Percentiles rank a stretch among this genome's conserved stretches.
These are phyloP conservation scores for Dianthus caryophyllus DNA, from an alignment of 148 eudicot species.

Conservation along the genomic window DNA sequence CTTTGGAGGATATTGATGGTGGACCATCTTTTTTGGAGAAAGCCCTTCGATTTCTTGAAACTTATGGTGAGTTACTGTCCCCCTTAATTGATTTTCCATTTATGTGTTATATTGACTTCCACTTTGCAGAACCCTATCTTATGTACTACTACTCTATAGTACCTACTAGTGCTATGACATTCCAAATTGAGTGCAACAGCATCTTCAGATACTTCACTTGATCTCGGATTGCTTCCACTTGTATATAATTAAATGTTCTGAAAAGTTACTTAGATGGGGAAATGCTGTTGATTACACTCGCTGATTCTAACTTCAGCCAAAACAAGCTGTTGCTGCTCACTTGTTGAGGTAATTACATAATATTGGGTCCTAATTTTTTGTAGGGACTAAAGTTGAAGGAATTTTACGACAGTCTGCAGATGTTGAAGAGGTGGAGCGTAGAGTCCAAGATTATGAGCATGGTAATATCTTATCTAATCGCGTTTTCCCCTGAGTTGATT, in stretches of 20 bases:
- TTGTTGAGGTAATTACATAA: not conserved
- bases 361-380: conserved; percentile 11
- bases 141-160: not conserved
- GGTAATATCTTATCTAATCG: conserved; percentile 37
- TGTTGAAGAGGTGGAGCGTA: conserved; percentile 95
- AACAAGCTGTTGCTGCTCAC: not conserved
- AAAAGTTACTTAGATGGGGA: too few relatives aligned
- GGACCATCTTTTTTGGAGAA: conserved; percentile 99
- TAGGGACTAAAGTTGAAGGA: conserved; percentile 90
- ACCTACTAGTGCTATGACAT: not conserved
- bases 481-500: not conserved
- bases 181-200: not conserved
- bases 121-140: not conserved
- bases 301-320: not conserved
- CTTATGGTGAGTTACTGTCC: conserved; percentile 47
- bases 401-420: conserved; percentile 92
- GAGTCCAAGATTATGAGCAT: conserved; percentile 95
- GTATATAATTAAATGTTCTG: too few relatives aligned
- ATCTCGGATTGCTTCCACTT: not conserved
- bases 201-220: conserved; percentile 6
- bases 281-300: not conserved
- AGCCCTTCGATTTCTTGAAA: conserved; percentile 94
- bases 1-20: conserved; percentile 97
- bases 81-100: not conserved
- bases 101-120: not conserved